Base-by-base conservation (phyloP, 495 filamentous ascomycete genomes). In the Pyrenula aspistea region DNA sequence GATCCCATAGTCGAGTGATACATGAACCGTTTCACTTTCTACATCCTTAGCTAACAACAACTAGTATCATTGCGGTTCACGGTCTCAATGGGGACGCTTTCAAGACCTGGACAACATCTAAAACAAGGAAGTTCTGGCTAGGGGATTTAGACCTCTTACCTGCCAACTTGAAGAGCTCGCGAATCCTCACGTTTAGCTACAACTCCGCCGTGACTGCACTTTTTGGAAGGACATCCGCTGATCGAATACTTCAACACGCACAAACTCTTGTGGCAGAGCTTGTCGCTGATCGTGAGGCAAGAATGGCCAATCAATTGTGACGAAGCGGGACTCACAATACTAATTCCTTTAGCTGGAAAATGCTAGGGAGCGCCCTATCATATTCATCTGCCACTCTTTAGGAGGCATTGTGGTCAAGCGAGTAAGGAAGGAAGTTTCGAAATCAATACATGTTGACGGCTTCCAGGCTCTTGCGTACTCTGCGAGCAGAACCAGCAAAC, bases 71-170 rank as follows among this genome's bases (percentile, higher is more conserved):
- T 21, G 50, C 50, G 53, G 56, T 69, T 24, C 67, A 70, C 49
- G 69, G 69, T 22, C 42, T 72, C 21, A 70, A 64, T 8, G 69
- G 66, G 1, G 55, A 69, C 54, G 60, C 63, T 12, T 57, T 64
- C 0, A 49, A 42, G n/a, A 67, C 67, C 19, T 72, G 67, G 69
- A 65, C 66, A 23, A 60, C 58, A 48, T 12, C 21, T 36, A 57
- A 53, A 11, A 11, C 47, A 12, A 12, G 51, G 11, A 54, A n/a
- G 1, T 61, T 62, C 1, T 71, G 67, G 67, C 67, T 66, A 24
- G 24, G 58, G 22, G 54, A 31, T 10, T n/a, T n/a, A n/a, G 63
- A 60, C 15, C 60, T 71, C 4, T 58, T 69, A 3, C 60, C 65
- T 12, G 12, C 50, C 8, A 54, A 53, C 8, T 52, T 69, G n/a